Conservation (phyloP, 129 eudicot species). For the Chrysanthemum makinoi region DNA sequence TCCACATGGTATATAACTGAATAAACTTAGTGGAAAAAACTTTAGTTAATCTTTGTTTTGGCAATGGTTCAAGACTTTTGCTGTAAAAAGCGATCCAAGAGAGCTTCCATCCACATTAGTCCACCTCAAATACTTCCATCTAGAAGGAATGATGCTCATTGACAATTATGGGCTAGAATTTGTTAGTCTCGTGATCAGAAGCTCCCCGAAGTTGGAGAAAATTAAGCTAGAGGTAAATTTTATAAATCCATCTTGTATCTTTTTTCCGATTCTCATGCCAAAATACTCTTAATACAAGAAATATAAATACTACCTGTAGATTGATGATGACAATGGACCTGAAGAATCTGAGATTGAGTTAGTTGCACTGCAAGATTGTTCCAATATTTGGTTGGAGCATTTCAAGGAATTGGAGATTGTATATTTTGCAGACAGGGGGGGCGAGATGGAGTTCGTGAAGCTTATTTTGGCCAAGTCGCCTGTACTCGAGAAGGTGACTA, state of each 20-base stretch:
- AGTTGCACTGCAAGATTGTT: neutral
- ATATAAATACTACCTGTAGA: neutral
- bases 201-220: constrained; percentile 16
- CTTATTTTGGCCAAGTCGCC: constrained; percentile 17
- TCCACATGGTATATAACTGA: neutral
- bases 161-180: neutral
- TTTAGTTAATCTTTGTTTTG: constrained; percentile 7
- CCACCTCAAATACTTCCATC: constrained; percentile 18
- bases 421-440: neutral
- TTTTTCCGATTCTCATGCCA: neutral
- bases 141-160: neutral
- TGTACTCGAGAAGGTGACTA: neutral
- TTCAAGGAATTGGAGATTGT: neutral
- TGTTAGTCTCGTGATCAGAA: constrained; percentile 6
- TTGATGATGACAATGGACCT: neutral
- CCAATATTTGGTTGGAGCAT: constrained; percentile 8
- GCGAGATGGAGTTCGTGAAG: constrained; percentile 14
- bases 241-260: neutral
- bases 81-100: neutral
- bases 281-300: neutral
- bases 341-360: neutral
- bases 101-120: constrained; percentile 15
- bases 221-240: constrained; percentile 9
- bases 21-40: neutral
- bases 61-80: neutral